phyloP scores from a whole-genome alignment of 441 rosid genomes.

The Flueggea neowawraea region DNA sequence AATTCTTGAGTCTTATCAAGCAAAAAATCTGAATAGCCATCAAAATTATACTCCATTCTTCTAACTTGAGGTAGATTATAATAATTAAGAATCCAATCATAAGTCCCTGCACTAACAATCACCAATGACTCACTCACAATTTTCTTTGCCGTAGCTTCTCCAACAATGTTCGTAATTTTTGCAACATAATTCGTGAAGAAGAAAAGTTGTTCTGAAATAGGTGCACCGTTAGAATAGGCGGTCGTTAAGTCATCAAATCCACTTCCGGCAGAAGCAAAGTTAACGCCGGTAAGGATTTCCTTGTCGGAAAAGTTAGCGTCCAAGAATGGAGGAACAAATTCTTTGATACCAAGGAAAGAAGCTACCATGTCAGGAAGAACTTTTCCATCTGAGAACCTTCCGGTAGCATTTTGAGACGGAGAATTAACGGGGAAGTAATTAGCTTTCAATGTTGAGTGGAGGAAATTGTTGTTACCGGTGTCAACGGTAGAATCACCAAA shows the following conservation, averaged over 20 bases:
- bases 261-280: no score
- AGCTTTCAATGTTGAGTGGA: neutral
- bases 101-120: conserved; percentile 1
- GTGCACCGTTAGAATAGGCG: no score
- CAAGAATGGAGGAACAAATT: neutral
- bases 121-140: neutral
- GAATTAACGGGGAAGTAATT: neutral
- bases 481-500: conserved; percentile 5
- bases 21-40: no score
- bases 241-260: no score
- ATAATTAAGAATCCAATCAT: neutral
- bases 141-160: neutral
- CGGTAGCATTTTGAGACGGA: neutral
- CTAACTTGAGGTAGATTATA: no score
- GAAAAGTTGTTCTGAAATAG: no score
- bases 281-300: no score
- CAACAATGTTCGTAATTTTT: no score
- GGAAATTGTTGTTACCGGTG: conserved; percentile 5
- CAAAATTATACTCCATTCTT: no score
- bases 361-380: conserved; percentile 1
- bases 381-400: neutral
- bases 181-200: no score
- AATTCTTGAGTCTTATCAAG: no score
- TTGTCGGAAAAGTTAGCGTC: no score
- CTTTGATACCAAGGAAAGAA: conserved; percentile 1